Conservation (phyloP, 73 alveolate species). For the Tetrahymena malaccensis region DNA sequence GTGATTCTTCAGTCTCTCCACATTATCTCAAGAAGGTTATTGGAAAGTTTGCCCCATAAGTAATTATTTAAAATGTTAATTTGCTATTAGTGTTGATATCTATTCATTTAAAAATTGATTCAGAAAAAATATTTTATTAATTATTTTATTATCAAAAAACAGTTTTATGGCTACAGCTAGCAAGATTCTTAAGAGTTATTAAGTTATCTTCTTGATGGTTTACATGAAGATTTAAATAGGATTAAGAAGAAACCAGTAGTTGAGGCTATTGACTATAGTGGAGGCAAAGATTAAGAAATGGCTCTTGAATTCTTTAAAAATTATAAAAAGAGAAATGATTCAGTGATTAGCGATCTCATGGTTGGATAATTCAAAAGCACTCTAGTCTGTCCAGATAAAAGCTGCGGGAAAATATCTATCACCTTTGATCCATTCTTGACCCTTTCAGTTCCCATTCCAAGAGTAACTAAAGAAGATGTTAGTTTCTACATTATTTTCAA, state of each 20-base stretch:
- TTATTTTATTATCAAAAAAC: background rate
- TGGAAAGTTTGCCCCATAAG: conserved; percentile 47
- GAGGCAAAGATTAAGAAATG: conserved; percentile 40
- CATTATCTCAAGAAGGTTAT: conserved; percentile 59
- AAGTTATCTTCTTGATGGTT: conserved; percentile 58
- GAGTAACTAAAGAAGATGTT: background rate
- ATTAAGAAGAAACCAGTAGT: conserved; percentile 63
- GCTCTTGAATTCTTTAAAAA: conserved; percentile 69
- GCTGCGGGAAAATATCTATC: conserved; percentile 58
- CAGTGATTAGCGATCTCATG: conserved; percentile 67
- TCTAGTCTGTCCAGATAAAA: conserved; percentile 51
- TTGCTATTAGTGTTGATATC: too few relatives aligned
- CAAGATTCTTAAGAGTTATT: conserved; percentile 83
- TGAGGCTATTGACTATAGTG: conserved; percentile 58
- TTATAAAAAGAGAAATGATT: conserved; percentile 54
- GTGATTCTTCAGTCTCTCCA: conserved; percentile 56
- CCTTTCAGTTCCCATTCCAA: conserved; percentile 41
- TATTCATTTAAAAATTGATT: too few relatives aligned
- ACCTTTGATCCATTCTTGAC: conserved; percentile 78
- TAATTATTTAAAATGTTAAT: background rate
- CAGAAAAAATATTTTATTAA: too few relatives aligned
- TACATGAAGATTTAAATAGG: conserved; percentile 76
- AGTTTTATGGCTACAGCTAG: conserved; percentile 52
- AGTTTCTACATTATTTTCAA: background rate
- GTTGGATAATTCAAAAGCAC: conserved; percentile 74